Conservation (phyloP, 78 protist species). For the Planoprotostelium fungivorum region DNA sequence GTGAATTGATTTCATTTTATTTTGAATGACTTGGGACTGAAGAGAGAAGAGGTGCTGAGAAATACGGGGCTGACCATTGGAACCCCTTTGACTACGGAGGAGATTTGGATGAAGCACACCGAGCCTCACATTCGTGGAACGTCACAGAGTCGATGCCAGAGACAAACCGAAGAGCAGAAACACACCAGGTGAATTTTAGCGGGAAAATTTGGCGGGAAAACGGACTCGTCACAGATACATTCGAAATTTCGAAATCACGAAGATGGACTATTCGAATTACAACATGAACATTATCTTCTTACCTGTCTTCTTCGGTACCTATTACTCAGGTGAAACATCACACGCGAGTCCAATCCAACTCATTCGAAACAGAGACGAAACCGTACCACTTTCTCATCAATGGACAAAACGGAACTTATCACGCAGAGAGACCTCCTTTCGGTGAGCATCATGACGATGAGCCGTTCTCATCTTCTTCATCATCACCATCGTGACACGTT, state of each 20-base stretch:
- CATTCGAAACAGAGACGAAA: no score
- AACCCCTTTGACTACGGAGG: background rate
- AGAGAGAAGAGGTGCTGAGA: background rate
- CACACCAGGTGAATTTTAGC: background rate
- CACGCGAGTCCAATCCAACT: no score
- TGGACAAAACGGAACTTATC: background rate
- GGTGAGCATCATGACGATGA: background rate
- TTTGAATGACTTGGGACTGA: background rate
- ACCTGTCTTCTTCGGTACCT: background rate
- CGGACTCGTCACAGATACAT: background rate
- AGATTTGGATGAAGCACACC: background rate
- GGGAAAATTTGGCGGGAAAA: background rate
- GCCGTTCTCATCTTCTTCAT: background rate
- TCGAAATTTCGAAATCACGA: background rate
- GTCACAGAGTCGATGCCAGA: background rate
- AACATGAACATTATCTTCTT: background rate
- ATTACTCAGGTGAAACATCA: background rate
- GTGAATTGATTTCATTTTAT: background rate
- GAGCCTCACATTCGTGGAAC: background rate
- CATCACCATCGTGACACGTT: no score
- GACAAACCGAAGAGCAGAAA: background rate
- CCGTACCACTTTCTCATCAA: background rate
- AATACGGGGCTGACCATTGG: background rate
- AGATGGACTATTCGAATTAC: background rate
- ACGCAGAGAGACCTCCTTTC: background rate